Evolutionary conservation across 805 yeast species (phyloP), one percentile per base, ranked within the genome.

Genomic region (Schizosaccharomyces lindneri): DNA sequence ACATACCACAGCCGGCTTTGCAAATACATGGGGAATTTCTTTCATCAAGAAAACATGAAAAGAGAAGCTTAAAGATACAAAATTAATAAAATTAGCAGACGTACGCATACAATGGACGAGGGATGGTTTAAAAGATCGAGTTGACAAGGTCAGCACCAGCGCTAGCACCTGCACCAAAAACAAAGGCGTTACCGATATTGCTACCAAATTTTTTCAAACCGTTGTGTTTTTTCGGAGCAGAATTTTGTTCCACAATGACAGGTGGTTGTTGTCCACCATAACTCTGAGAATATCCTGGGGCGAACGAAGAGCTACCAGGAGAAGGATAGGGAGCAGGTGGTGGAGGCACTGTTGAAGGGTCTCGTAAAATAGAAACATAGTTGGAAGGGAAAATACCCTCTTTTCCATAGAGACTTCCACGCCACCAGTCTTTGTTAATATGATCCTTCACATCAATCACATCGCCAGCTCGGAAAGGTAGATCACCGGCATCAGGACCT

Each of bases 151-250:
- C 87, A 57, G 86, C 78, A 68, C 97, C 97, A 62, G 89, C 76
- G 1, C 95, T 83, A 48, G 97, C 95, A 75, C 97, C 97, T 9
- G 95, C 96, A 61, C 65, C 97, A 66, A 87, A 90, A 60, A 89
- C 80, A 43, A 94, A 89, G n/a, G 97, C 94, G 66, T 87, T 81
- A 63, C 95, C 95, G 11, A 57, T 7, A 4, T 36, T 21, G 65
- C 85, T 77, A 31, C 94, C 94, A 66, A 86, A 80, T 68, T 78
- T 82, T 71, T 80, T 80, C 63, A 83, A 65, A 60, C 65, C 64
- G 15, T 65, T 64, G 55, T 72, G 75, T 13, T 69, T 62, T 19
- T 19, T 29, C 3, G 41, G 36, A 13, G 32, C 2, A 5, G 19
- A 1, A 9, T 21, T 13, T 36, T 57, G 48, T 13, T 59, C 62